These are phyloP conservation scores for Tranzscheliella williamsii DNA, from an alignment of 1,284 basidiomycete species.

Conservation along the genomic window DNA sequence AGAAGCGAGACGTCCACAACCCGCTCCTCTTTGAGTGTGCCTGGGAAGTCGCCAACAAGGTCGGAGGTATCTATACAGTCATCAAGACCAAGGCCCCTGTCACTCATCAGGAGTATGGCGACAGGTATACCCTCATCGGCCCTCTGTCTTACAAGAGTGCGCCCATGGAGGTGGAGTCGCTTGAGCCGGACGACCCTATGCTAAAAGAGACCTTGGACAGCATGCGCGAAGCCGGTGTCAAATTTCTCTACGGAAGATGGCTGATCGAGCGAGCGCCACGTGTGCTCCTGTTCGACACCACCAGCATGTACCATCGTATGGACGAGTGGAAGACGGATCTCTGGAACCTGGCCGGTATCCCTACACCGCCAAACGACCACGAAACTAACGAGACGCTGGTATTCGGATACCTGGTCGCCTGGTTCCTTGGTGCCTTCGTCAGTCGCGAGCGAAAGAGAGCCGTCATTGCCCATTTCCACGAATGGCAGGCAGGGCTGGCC, in stretches of 20 bases:
- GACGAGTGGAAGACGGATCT: conserved; percentile 99
- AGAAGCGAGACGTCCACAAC: conserved; percentile 51
- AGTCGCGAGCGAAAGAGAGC: conserved; percentile 77
- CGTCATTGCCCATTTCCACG: conserved; percentile 96
- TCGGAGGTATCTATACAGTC: conserved; percentile 98
- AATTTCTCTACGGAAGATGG: conserved; percentile 94
- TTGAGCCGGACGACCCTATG: conserved; percentile 69
- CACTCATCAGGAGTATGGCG: conserved; percentile 73
- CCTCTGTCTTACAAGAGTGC: conserved; percentile 95
- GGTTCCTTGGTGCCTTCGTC: conserved; percentile 97
- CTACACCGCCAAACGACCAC: conserved; percentile 89
- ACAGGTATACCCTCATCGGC: conserved; percentile 86
- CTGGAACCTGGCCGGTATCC: conserved; percentile 97
- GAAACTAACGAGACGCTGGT: conserved; percentile 99
- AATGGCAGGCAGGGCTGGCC: conserved; percentile 97
- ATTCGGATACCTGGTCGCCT: conserved; percentile 98
- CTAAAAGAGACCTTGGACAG: conserved; percentile 50
- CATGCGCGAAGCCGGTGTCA: conserved; percentile 73
- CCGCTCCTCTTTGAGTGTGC: conserved; percentile 56
- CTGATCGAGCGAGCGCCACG: conserved; percentile 92
- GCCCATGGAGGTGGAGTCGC: conserved; percentile 94
- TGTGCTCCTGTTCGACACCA: conserved; percentile 93
- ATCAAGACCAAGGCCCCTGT: conserved; percentile 99
- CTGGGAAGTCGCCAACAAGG: conserved; percentile 63
- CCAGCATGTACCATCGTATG: conserved; percentile 79